Evolutionary conservation across 176 grass and related monocot species (phyloP).

Genomic region (Oryza nivara): DNA sequence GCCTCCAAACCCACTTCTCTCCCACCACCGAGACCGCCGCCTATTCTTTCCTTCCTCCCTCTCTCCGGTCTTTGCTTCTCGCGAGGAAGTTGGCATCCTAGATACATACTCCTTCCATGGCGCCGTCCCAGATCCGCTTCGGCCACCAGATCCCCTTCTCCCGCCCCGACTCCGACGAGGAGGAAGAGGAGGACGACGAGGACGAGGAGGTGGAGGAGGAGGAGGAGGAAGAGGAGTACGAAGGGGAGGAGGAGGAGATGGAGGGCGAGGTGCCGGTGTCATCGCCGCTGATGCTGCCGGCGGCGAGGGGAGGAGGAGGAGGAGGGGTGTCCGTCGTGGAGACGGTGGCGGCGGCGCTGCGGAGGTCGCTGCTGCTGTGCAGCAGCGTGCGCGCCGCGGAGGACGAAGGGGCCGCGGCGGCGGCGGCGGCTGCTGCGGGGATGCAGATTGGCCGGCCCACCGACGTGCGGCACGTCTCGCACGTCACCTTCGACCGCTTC

Average conservation of each 20-base stretch:
- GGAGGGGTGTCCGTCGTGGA: slow-evolving; percentile 76
- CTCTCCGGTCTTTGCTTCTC: slow-evolving; percentile 28
- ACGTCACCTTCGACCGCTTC: slow-evolving; percentile 96
- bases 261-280: slow-evolving; percentile 43
- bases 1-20: slow-evolving; percentile 37
- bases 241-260: slow-evolving; percentile 35
- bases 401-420: slow-evolving; percentile 30
- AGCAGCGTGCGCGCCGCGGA: slow-evolving; percentile 53
- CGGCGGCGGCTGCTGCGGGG: neutral
- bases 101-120: slow-evolving; percentile 46
- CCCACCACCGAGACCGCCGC: slow-evolving; percentile 31
- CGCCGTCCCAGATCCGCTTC: slow-evolving; percentile 67
- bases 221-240: slow-evolving; percentile 31
- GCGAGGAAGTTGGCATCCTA: slow-evolving; percentile 33
- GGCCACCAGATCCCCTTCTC: slow-evolving; percentile 52
- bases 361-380: slow-evolving; percentile 91
- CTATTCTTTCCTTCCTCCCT: slow-evolving; percentile 1
- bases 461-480: slow-evolving; percentile 89
- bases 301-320: slow-evolving; percentile 21
- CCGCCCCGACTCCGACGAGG: slow-evolving; percentile 49
- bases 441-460: slow-evolving; percentile 95
- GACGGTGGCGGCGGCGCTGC: slow-evolving; percentile 71
- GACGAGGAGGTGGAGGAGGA: slow-evolving; percentile 28
- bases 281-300: slow-evolving; percentile 62
- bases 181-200: slow-evolving; percentile 33